Percentiles rank a stretch among this genome's conserved stretches.
Evolutionary conservation across 2,329 filamentous ascomycete species (phyloP).

Genomic region (Clonostachys sp.): DNA sequence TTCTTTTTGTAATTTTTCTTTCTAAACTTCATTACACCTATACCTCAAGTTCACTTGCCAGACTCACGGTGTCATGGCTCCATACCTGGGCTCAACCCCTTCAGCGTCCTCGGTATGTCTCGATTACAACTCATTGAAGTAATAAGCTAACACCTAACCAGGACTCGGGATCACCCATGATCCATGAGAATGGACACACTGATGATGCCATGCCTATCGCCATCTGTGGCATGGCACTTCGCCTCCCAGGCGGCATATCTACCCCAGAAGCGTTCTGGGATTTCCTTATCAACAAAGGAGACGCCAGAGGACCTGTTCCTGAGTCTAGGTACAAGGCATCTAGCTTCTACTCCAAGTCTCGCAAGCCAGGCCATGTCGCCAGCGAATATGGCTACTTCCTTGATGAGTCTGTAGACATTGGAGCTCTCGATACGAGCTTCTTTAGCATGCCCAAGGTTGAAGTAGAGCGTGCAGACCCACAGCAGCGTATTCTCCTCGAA

Average conservation of each 20-base stretch:
- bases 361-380: constrained; percentile 15
- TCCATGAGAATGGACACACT: no score
- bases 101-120: no score
- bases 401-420: constrained; percentile 29
- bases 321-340: constrained; percentile 6
- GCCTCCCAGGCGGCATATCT: constrained; percentile 28
- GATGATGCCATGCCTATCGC: constrained; percentile 16
- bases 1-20: no score
- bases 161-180: no score
- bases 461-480: neutral
- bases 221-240: constrained; percentile 33
- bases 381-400: constrained; percentile 26
- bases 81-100: no score
- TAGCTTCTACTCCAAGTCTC: constrained; percentile 5
- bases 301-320: constrained; percentile 5
- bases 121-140: no score
- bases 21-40: no score
- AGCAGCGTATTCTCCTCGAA: neutral
- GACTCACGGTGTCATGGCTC: no score
- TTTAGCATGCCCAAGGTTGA: constrained; percentile 26
- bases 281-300: constrained; percentile 13
- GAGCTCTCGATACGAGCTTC: constrained; percentile 24
- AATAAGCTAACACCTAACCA: no score
- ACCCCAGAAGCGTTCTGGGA: constrained; percentile 33
- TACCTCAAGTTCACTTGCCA: no score